Base-by-base conservation (phyloP, 2,329 filamentous ascomycete species). In the Ophioceras dolichostomum region DNA sequence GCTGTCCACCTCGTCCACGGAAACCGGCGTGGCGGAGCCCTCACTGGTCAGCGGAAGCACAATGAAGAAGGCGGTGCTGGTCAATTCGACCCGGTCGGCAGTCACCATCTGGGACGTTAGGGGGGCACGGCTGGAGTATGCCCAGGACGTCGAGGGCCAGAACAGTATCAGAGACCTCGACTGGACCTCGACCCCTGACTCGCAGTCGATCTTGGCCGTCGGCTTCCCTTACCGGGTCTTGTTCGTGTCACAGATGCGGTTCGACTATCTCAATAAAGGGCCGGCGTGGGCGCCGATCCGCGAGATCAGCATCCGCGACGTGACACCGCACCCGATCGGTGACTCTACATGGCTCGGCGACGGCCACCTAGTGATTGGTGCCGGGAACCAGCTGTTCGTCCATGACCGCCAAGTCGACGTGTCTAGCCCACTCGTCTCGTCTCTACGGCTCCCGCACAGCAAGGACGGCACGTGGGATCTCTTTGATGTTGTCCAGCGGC, bases 101-200 rank as follows among this genome's bases (percentile, higher is more conserved):
- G 61, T 95, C 35, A 93, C 84, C 0, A 94, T 95, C 35, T 95
- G 88, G 89, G 88, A 94, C 51, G 83, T 85, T 10, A 76, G 80
- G 43, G 83, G 81, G 39, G 79, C 79, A 2, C 79, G 86, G 43
- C 68, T 94, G 5, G 88, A 95, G 55, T 87, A 84, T 50, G 73
- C 83, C 43, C 75, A 89, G 48, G 70, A 76, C 21, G 91, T 87
- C 45, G 71, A 80, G 45, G 68, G 70, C 10, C 71, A 81, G 41
- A 82, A 91, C 48, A 72, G 70, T 5, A 86, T 95, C 29, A 77
- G 81, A 44, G 88, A 94, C 55, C 71, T 95, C 10, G 87, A 94
- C 55, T 95, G 89, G 89, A 89, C 87, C 1, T 89, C 84, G 3
- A 94, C 88, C 0, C 86, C 86, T 0, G 85, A 94, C 54, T 78